Base-by-base conservation (phyloP, 2,329 filamentous ascomycete species). In the Botrytis fragariae region DNA sequence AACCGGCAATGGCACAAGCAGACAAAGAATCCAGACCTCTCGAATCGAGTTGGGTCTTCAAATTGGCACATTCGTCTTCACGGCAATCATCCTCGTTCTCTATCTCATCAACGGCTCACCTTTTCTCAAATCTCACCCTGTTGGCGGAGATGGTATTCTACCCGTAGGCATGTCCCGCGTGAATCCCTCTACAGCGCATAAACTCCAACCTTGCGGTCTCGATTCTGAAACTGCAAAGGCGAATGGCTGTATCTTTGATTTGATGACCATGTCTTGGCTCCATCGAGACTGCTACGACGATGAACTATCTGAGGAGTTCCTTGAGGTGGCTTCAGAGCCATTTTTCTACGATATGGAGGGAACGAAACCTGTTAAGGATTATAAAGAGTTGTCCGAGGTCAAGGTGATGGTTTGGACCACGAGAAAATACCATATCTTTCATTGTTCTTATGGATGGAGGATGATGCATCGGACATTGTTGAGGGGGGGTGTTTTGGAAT, bases 231-330 rank as follows among this genome's bases (percentile, higher is more conserved):
- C 59, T 39, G 59, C 59, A 14, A 62, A 62, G 12, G 59, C 35
- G 18, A 62, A 62, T n/a, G 64, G 64, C 18, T 67, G 64, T 37
- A 20, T 67, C 16, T 67, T 48, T 20, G 64, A 67, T 29, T 42
- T 51, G 22, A 39, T 67, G 20, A 35, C 64, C n/a, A 45, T 51
- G 29, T n/a, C 64, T 10, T 67, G 64, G 64, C 64, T 67, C 6
- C 64, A 67, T 14, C 44, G 16, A 16, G 42, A 67, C 32, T 67
- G 64, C n/a, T 51, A 67, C 39, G 64, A 67, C 18, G 42, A 67
- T 22, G 42, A 45, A 22, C 14, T 67, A 10, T 35, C 29, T 25
- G 45, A n/a, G 16, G 64, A 67, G 29, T 67, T 67, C 59, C 22
- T 62, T 4, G 59, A 62, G 20, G 35, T 62, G 12, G 59, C 59